Conservation (phyloP, 2,329 filamentous ascomycete genomes). For the Fonsecaea pugnacius region DNA sequence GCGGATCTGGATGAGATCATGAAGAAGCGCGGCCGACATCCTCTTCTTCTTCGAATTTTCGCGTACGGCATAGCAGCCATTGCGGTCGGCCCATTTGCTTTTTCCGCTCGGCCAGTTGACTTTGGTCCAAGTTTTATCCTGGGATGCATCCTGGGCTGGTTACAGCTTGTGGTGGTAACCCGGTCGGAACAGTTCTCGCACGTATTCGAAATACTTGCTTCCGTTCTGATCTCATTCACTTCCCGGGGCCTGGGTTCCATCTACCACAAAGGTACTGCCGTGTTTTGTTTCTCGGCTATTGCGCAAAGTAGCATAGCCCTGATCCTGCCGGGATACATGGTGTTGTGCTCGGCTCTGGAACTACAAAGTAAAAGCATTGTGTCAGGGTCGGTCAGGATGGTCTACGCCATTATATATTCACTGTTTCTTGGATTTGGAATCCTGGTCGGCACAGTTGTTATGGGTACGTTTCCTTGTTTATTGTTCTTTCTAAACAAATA, state of each 20-base stretch:
- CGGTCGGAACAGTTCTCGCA: conserved; percentile 70
- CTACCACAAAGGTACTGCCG: conserved; percentile 48
- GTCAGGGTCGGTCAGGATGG: conserved; percentile 72
- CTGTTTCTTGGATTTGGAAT: conserved; percentile 74
- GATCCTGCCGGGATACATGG: conserved; percentile 72
- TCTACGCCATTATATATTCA: conserved; percentile 75
- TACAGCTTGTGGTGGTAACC: conserved; percentile 59
- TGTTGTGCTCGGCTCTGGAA: conserved; percentile 66
- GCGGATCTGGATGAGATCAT: conserved; percentile 59
- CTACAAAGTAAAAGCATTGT: conserved; percentile 71
- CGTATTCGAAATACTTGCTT: conserved; percentile 67
- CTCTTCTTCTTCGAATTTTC: conserved; percentile 60
- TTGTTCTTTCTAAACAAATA: neutral
- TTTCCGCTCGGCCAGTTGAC: conserved; percentile 75
- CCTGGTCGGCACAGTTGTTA: conserved; percentile 67
- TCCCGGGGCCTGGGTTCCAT: conserved; percentile 73
- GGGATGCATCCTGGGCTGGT: conserved; percentile 64
- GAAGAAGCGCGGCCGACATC: conserved; percentile 60
- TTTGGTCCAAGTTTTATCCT: conserved; percentile 76
- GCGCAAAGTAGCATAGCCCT: conserved; percentile 75
- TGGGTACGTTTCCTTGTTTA: conserved; percentile 52
- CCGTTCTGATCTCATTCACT: conserved; percentile 70
- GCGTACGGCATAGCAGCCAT: conserved; percentile 77
- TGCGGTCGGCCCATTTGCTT: conserved; percentile 78
- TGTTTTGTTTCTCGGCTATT: conserved; percentile 74